phyloP scores from a whole-genome alignment of 495 filamentous ascomycete species.

The Aspergillus mulundensis region DNA sequence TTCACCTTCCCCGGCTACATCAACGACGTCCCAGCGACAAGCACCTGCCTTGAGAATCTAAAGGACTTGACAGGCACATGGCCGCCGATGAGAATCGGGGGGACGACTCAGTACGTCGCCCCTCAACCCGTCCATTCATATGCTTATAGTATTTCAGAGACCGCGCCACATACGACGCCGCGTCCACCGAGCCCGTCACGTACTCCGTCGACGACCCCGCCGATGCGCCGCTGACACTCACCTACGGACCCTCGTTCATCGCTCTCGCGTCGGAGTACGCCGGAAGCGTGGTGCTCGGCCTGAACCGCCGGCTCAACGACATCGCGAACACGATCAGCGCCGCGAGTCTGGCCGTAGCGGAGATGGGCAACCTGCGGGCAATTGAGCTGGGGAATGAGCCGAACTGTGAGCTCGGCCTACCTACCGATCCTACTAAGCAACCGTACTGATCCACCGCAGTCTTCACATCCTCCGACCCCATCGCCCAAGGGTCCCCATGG shows the following conservation, averaged over 20 bases:
- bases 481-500: conserved; percentile 49
- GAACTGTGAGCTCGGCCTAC: conserved; percentile 41
- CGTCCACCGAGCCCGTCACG: conserved; percentile 46
- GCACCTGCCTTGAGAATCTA: conserved; percentile 52
- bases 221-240: conserved; percentile 52
- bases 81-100: conserved; percentile 57
- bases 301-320: conserved; percentile 55
- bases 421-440: too few relatives aligned
- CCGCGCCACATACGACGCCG: conserved; percentile 50
- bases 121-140: background rate
- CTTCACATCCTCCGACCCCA: conserved; percentile 36
- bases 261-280: conserved; percentile 47
- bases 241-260: conserved; percentile 55
- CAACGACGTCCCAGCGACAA: conserved; percentile 49
- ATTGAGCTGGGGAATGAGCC: conserved; percentile 62
- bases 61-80: conserved; percentile 49
- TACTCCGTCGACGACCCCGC: conserved; percentile 51
- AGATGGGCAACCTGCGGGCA: conserved; percentile 49
- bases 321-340: conserved; percentile 54
- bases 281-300: conserved; percentile 51
- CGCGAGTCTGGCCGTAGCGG: conserved; percentile 40
- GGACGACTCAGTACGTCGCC: conserved; percentile 47
- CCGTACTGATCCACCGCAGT: conserved; percentile 1
- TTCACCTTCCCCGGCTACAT: conserved; percentile 59
- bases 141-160: conserved; percentile 27